Evolutionary conservation across 305 asterid species (phyloP).

Genomic region (Solanum hybrid): DNA sequence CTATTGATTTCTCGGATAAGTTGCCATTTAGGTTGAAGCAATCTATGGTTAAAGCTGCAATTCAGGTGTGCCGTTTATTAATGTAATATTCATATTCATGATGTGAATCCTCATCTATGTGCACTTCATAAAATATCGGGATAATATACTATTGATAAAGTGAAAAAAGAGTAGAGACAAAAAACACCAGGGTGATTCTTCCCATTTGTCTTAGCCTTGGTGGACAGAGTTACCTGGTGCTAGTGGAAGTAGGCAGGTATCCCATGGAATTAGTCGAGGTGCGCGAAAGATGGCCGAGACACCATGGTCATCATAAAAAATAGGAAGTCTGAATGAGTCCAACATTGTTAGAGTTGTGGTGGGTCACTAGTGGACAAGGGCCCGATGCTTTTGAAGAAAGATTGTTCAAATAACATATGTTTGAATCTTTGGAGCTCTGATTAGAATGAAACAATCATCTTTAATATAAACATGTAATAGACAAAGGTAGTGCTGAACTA

Average conservation of each 20-base stretch:
- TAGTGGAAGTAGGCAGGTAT: background rate
- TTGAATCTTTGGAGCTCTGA: background rate
- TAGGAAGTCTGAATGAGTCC: background rate
- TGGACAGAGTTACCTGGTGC: background rate
- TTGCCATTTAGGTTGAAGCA: conserved; percentile 75
- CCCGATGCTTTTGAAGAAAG: background rate
- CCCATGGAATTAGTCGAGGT: background rate
- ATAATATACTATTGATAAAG: background rate
- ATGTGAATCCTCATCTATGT: background rate
- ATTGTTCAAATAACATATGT: background rate
- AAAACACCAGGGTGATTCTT: background rate
- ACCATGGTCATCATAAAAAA: background rate
- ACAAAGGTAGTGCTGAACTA: background rate
- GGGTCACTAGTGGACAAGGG: background rate
- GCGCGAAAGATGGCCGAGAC: background rate
- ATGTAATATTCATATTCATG: background rate
- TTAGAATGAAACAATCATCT: background rate
- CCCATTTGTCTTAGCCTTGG: background rate
- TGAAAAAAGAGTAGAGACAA: background rate
- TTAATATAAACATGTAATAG: background rate
- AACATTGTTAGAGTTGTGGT: background rate
- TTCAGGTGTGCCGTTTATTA: conserved; percentile 40
- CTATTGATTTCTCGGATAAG: conserved; percentile 70
- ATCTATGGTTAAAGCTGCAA: conserved; percentile 67
- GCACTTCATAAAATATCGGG: background rate